phyloP scores from a whole-genome alignment of 345 rosid species.

The Draba incana region DNA sequence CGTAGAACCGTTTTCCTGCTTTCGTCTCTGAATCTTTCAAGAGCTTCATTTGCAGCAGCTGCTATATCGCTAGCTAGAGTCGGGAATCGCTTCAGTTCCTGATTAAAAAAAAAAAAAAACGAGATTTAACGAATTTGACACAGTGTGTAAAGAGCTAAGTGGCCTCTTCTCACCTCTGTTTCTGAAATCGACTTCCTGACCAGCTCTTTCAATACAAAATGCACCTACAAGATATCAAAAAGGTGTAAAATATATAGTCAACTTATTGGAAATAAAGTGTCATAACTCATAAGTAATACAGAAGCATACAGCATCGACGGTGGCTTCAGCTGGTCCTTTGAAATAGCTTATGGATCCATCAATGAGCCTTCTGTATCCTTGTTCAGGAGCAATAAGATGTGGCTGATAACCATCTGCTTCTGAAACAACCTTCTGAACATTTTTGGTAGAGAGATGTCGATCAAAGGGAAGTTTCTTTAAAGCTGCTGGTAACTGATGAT shows the following conservation, averaged over 20 bases:
- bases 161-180: constrained; percentile 69
- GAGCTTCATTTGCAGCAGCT: constrained; percentile 87
- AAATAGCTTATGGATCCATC: constrained; percentile 95
- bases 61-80: constrained; percentile 88
- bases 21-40: constrained; percentile 94
- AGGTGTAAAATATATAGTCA: constrained; percentile 5
- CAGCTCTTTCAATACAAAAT: constrained; percentile 91
- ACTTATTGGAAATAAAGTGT: neutral
- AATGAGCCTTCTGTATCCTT: constrained; percentile 98
- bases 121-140: neutral
- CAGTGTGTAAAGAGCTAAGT: neutral
- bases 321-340: constrained; percentile 99
- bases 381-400: constrained; percentile 99
- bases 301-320: constrained; percentile 86
- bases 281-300: neutral
- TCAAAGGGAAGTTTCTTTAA: constrained; percentile 98
- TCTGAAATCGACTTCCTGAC: constrained; percentile 92
- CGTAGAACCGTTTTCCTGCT: constrained; percentile 84
- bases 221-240: constrained; percentile 61
- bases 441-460: constrained; percentile 87
- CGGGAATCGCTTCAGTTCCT: constrained; percentile 97
- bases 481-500: constrained; percentile 97
- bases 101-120: constrained; percentile 2
- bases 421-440: constrained; percentile 95
- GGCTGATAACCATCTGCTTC: constrained; percentile 99